These are phyloP conservation scores for Plasmodiophora brassicae DNA, from an alignment of 208 protist genomes.

Conservation along the genomic window DNA sequence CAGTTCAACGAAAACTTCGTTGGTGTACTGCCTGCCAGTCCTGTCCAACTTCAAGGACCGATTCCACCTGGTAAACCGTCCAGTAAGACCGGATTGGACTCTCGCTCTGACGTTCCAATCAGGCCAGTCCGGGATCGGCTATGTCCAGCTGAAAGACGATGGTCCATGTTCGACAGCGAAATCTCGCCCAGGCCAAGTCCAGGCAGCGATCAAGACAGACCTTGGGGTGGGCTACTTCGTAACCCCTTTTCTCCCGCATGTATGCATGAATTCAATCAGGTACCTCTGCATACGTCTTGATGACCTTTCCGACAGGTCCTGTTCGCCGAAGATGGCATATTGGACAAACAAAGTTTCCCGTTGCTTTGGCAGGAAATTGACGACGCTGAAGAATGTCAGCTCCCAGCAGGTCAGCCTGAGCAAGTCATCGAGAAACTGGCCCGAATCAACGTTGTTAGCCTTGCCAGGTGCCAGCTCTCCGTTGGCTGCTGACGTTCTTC, in stretches of 20 bases:
- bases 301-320: background rate
- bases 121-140: background rate
- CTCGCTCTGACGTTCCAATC: background rate
- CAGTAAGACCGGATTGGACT: background rate
- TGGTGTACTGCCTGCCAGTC: slow-evolving; percentile 37
- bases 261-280: background rate
- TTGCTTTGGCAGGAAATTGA: background rate
- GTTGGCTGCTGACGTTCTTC: background rate
- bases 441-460: background rate
- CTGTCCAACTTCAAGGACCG: background rate
- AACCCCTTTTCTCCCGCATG: slow-evolving; percentile 18
- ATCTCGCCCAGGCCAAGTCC: background rate
- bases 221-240: slow-evolving; percentile 34
- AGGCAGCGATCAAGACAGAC: slow-evolving; percentile 36
- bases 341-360: background rate
- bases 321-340: background rate
- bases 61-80: slow-evolving; percentile 25
- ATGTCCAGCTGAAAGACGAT: background rate
- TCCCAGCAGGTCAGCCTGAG: background rate
- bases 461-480: background rate
- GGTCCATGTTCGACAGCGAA: slow-evolving; percentile 21
- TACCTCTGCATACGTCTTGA: background rate
- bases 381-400: background rate
- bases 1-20: slow-evolving; percentile 60
- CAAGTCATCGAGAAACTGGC: background rate